Percentiles rank a stretch among this genome's conserved stretches.
Conservation (phyloP, 1,284 basidiomycete genomes). For the Sporisorium exsertum region DNA sequence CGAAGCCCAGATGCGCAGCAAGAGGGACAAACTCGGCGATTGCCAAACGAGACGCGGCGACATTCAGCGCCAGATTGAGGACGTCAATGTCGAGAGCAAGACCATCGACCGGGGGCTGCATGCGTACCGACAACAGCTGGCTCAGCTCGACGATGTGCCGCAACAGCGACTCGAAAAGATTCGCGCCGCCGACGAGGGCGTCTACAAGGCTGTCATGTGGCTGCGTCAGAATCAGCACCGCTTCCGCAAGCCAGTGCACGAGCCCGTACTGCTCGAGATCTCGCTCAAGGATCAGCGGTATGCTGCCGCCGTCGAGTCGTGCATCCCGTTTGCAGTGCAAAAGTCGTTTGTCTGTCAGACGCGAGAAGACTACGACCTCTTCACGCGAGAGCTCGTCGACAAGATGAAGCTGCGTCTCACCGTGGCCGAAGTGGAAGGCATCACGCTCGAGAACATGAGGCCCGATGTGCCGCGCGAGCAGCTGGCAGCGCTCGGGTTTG, state of each 20-base stretch:
- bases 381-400: constrained; percentile 75
- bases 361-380: constrained; percentile 80
- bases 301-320: constrained; percentile 81
- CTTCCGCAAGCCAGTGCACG: constrained; percentile 85
- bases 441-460: constrained; percentile 28
- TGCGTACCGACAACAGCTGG: constrained; percentile 36
- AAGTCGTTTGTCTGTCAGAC: constrained; percentile 89
- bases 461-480: constrained; percentile 68
- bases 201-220: constrained; percentile 80
- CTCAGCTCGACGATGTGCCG: constrained; percentile 53
- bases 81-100: constrained; percentile 36
- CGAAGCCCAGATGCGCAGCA: constrained; percentile 40
- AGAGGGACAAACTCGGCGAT: constrained; percentile 35
- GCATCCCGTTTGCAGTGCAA: constrained; percentile 73
- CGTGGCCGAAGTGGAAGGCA: constrained; percentile 62
- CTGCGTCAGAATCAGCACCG: constrained; percentile 77
- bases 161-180: constrained; percentile 57
- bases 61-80: constrained; percentile 35
- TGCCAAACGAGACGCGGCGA: constrained; percentile 31
- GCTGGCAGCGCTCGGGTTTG: constrained; percentile 78
- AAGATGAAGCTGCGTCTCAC: constrained; percentile 71
- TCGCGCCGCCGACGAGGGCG: constrained; percentile 74
- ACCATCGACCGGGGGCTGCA: constrained; percentile 25
- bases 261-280: constrained; percentile 81
- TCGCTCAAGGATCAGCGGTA: constrained; percentile 77